These are phyloP conservation scores for Aegle marmelos DNA, from an alignment of 345 rosid species.

Conservation along the genomic window DNA sequence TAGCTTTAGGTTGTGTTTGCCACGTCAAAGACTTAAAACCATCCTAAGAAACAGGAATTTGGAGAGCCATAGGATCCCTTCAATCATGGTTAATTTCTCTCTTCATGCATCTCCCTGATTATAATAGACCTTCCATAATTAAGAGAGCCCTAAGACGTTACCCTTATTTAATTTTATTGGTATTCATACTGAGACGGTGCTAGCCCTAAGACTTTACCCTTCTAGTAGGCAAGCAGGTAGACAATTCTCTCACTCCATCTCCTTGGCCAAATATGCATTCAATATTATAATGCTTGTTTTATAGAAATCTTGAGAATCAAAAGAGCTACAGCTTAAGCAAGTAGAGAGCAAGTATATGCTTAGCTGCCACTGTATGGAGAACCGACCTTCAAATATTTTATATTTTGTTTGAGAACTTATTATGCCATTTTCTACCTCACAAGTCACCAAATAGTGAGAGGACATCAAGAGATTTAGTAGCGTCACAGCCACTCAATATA, in stretches of 20 bases:
- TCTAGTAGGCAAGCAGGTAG: neutral
- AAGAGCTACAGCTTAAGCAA: slow-evolving; percentile 9
- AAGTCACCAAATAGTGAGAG: slow-evolving; percentile 23
- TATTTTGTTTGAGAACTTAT: neutral
- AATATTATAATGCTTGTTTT: neutral
- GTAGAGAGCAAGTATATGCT: neutral
- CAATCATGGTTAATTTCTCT: neutral
- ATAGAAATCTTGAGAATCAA: neutral
- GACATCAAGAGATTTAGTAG: slow-evolving; percentile 20
- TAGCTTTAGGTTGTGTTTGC: slow-evolving; percentile 22
- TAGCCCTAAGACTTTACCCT: no score
- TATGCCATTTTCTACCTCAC: slow-evolving; percentile 14
- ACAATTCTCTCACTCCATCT: neutral
- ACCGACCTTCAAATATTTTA: slow-evolving; percentile 11
- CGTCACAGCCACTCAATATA: slow-evolving; percentile 39
- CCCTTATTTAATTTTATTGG: neutral
- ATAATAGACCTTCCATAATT: no score
- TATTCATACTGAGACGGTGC: neutral
- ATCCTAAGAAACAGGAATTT: slow-evolving; percentile 4
- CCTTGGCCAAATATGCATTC: neutral
- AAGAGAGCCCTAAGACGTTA: no score
- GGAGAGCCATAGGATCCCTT: slow-evolving; percentile 26
- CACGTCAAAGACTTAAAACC: slow-evolving; percentile 22
- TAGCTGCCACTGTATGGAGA: neutral
- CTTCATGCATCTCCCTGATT: neutral